Percentiles rank a stretch among this genome's conserved stretches.
phyloP scores from a whole-genome alignment of 305 asterid species.

The Withania somnifera region DNA sequence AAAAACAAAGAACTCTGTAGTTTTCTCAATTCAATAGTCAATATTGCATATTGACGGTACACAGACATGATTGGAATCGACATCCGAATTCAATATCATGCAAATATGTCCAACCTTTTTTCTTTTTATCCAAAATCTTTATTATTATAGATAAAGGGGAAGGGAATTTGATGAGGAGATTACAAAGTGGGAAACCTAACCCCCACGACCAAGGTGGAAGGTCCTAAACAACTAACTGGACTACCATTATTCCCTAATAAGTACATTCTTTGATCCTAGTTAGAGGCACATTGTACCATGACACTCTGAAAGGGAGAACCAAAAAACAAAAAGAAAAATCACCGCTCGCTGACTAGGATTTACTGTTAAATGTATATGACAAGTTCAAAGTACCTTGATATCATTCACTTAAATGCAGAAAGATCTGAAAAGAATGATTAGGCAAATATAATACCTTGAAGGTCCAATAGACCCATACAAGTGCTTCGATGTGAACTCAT shows the following conservation, averaged over 20 bases:
- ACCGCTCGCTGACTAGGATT: neutral
- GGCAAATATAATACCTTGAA: slow-evolving; percentile 58
- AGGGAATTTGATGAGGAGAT: neutral
- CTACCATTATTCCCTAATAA: neutral
- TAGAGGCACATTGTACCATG: neutral
- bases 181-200: neutral
- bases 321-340: neutral
- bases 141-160: neutral
- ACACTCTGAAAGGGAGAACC: neutral
- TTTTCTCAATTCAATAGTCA: neutral
- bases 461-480: slow-evolving; percentile 89
- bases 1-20: neutral
- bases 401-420: neutral
- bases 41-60: neutral
- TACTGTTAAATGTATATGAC: neutral
- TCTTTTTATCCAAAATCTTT: neutral
- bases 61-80: neutral
- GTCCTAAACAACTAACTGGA: neutral
- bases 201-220: neutral
- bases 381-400: neutral
- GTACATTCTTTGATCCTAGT: neutral
- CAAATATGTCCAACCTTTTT: neutral
- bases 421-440: slow-evolving; percentile 4
- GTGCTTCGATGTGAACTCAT: slow-evolving; percentile 81
- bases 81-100: neutral